These are phyloP conservation scores for Termitomyces sp. DNA, from an alignment of 1,284 basidiomycete genomes.

Conservation along the genomic window DNA sequence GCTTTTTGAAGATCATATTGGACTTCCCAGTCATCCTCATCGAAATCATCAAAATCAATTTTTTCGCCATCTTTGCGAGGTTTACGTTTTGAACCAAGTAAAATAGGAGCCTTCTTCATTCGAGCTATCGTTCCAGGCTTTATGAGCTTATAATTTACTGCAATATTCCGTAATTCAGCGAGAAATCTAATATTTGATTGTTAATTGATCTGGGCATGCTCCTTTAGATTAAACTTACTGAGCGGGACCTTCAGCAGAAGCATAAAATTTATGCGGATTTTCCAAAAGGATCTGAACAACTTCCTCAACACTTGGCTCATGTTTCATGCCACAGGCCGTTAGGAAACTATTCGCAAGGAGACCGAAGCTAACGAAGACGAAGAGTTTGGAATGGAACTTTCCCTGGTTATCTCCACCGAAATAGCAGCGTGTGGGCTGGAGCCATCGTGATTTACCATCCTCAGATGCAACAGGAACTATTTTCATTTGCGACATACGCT, in stretches of 20 bases:
- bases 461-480: constrained; percentile 48
- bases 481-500: constrained; percentile 41
- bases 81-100: constrained; percentile 66
- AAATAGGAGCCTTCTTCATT: constrained; percentile 69
- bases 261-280: constrained; percentile 67
- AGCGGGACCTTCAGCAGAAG: constrained; percentile 57
- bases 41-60: constrained; percentile 38
- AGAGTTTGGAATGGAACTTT: constrained; percentile 70
- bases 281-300: constrained; percentile 59
- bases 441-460: constrained; percentile 35
- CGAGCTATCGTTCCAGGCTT: constrained; percentile 48
- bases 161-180: constrained; percentile 81
- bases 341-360: constrained; percentile 80
- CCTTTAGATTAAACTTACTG: constrained; percentile 36
- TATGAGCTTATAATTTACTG: constrained; percentile 67
- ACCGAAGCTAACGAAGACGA: constrained; percentile 91
- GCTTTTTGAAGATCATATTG: constrained; percentile 61
- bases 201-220: neutral
- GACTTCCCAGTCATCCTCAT: constrained; percentile 67
- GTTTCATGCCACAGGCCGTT: constrained; percentile 81
- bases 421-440: constrained; percentile 67
- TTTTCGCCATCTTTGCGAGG: constrained; percentile 39
- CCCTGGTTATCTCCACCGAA: constrained; percentile 48
- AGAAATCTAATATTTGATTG: constrained; percentile 55
- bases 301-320: constrained; percentile 85